Conservation (phyloP, 2,329 filamentous ascomycete genomes). For the Fusarium sp. region DNA sequence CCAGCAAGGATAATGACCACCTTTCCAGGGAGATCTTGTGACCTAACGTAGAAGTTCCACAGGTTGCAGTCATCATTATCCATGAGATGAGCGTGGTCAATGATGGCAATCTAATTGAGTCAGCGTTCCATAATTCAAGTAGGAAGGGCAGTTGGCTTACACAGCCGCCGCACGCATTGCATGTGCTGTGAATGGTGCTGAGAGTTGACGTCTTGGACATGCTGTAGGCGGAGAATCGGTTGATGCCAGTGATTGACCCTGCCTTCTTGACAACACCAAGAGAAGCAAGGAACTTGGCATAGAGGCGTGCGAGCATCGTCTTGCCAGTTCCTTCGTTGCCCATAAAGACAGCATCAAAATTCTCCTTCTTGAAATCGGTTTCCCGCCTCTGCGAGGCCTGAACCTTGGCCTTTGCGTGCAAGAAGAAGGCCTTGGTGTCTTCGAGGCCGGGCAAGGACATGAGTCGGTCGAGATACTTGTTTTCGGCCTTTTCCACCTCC, state of each 20-base stretch:
- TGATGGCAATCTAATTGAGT: slow-evolving; percentile 41
- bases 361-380: slow-evolving; percentile 56
- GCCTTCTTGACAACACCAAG: slow-evolving; percentile 44
- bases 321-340: slow-evolving; percentile 48
- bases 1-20: slow-evolving; percentile 46
- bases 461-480: slow-evolving; percentile 66
- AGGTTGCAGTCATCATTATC: slow-evolving; percentile 44
- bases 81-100: slow-evolving; percentile 47
- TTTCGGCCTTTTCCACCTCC: slow-evolving; percentile 62
- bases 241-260: slow-evolving; percentile 58
- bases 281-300: slow-evolving; percentile 45
- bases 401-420: slow-evolving; percentile 57
- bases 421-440: slow-evolving; percentile 68
- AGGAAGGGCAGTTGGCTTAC: slow-evolving; percentile 46
- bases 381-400: slow-evolving; percentile 65
- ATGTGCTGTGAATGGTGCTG: slow-evolving; percentile 55
- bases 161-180: slow-evolving; percentile 66
- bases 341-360: slow-evolving; percentile 47
- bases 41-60: slow-evolving; percentile 44
- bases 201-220: slow-evolving; percentile 50
- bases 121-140: slow-evolving; percentile 1
- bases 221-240: slow-evolving; percentile 44
- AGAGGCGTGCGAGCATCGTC: slow-evolving; percentile 45
- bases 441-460: slow-evolving; percentile 74
- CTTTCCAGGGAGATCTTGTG: slow-evolving; percentile 43